Base-by-base conservation (phyloP, 441 rosid genomes). In the Pelargonium citronellum region DNA sequence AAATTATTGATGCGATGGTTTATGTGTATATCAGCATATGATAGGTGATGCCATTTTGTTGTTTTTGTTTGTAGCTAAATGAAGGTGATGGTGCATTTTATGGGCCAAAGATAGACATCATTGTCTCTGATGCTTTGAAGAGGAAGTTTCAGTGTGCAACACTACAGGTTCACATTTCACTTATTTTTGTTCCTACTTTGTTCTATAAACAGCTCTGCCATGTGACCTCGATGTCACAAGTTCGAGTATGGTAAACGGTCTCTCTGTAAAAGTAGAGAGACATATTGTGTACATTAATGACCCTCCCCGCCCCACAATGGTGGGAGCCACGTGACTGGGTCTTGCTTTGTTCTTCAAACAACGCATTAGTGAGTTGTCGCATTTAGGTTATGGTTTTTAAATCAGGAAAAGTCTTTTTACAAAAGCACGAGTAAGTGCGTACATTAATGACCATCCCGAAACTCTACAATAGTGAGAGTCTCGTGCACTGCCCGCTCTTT, bases 61-160 rank as follows among this genome's bases (percentile, higher is more conserved):
- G 37, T 30, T 30, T 30, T 4, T 30, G 37, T 30, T 30, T 74
- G 62, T 89, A 95, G 99, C 75, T 88, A 68, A 78, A 92, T 77
- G 96, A 88, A 82, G 98, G 89, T 41, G 98, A 95, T 81, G 98
- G 99, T 41, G 99, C 99, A 68, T 95, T 95, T 73, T 95, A 95
- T 79, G 99, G 99, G 69, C 99, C 99, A 16, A 95, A 95, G 81
- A 95, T 95, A 73, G 99, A 95, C 74, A 95, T 95, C 63, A 92
- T 96, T 63, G 98, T 95, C 55, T 95, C 97, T 71, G 98, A 92
- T 83, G 98, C 97, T 37, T 73, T 92, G 80, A 92, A 89, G 37
- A 85, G 99, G 80, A 95, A 89, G 78, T 87, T 89, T 71, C 99
- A 95, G 78, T 95, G 99, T 74, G 98, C 97, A 27, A 95, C 98